phyloP scores from a whole-genome alignment of 2,329 filamentous ascomycete species.

The Xylaria sp. region DNA sequence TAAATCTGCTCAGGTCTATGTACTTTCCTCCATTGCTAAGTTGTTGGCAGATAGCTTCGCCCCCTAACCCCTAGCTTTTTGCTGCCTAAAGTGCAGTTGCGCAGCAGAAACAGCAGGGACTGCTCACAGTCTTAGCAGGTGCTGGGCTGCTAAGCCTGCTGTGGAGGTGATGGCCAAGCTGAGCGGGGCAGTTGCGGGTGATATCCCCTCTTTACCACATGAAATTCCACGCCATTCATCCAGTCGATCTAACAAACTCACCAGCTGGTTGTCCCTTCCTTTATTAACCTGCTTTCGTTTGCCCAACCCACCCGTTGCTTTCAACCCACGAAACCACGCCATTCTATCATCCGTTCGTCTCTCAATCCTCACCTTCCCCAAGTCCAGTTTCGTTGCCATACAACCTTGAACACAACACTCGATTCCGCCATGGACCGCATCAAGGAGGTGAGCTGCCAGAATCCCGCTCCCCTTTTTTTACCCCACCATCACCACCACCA shows the following conservation, averaged over 20 bases:
- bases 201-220: slow-evolving; percentile 44
- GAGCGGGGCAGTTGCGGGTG: slow-evolving; percentile 47
- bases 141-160: not conserved
- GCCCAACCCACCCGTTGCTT: slow-evolving; percentile 20
- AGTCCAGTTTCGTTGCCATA: slow-evolving; percentile 23
- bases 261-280: slow-evolving; percentile 40
- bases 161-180: slow-evolving; percentile 24
- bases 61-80: slow-evolving; percentile 17
- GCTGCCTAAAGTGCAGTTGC: slow-evolving; percentile 15
- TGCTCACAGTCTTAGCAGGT: slow-evolving; percentile 5
- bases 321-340: slow-evolving; percentile 29
- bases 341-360: slow-evolving; percentile 37
- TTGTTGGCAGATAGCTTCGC: slow-evolving; percentile 11
- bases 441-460: slow-evolving; percentile 76
- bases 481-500: slow-evolving; percentile 49
- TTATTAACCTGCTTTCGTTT: slow-evolving; percentile 44
- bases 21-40: not conserved
- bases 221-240: slow-evolving; percentile 48
- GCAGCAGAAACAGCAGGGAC: not conserved
- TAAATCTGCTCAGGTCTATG: not conserved
- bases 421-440: slow-evolving; percentile 79
- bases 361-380: slow-evolving; percentile 1
- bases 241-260: slow-evolving; percentile 44
- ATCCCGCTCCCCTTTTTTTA: slow-evolving; percentile 43
- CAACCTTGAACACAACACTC: slow-evolving; percentile 33